Evolutionary conservation across 2,329 filamentous ascomycete species (phyloP).

Genomic region (Colletotrichum lini): DNA sequence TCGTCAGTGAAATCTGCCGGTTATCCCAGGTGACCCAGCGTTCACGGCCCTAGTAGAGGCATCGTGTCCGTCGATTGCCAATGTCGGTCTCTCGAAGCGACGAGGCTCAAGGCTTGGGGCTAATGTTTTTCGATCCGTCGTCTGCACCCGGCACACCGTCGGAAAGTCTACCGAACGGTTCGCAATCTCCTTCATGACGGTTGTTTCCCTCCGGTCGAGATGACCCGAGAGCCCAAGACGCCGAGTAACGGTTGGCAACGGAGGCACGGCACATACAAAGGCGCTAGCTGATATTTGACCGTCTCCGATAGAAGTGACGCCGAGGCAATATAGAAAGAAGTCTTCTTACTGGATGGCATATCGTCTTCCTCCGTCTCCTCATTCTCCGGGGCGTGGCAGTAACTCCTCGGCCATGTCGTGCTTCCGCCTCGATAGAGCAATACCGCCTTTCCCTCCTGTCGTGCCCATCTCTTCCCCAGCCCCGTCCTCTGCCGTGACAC

Average conservation of each 20-base stretch:
- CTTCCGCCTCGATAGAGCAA: constrained; percentile 26
- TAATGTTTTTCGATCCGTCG: neutral
- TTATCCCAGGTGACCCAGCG: neutral
- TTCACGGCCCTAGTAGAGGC: neutral
- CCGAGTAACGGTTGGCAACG: constrained; percentile 7
- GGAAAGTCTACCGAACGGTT: neutral
- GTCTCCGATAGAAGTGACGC: constrained; percentile 1
- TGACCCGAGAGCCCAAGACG: neutral
- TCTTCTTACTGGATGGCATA: constrained; percentile 9
- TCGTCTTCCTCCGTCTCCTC: neutral
- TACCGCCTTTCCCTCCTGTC: constrained; percentile 5
- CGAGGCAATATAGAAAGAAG: neutral
- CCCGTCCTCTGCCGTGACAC: neutral
- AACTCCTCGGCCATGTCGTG: neutral
- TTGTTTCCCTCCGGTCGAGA: neutral
- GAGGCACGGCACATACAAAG: constrained; percentile 4
- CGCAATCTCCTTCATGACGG: neutral
- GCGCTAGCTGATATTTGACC: neutral
- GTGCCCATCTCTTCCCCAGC: neutral
- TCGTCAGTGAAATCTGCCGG: neutral
- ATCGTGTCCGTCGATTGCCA: neutral
- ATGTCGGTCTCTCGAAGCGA: neutral
- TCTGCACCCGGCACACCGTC: neutral
- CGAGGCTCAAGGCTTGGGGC: neutral
- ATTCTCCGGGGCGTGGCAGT: constrained; percentile 23